phyloP scores from a whole-genome alignment of 495 filamentous ascomycete genomes.

The Penicillium alfredii region DNA sequence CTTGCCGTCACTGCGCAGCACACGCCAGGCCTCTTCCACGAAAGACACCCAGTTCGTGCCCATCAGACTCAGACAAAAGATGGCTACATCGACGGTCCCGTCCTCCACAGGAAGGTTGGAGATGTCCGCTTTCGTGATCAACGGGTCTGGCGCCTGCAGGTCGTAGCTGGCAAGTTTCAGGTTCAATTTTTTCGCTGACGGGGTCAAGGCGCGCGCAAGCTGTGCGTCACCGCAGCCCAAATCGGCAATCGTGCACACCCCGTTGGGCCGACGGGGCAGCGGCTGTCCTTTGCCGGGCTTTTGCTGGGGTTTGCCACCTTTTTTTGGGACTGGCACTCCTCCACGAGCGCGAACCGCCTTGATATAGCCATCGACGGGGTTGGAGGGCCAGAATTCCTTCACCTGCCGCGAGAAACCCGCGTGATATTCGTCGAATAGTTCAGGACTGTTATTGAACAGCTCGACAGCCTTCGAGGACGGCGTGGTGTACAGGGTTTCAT shows the following conservation, averaged over 20 bases:
- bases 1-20: slow-evolving; percentile 70
- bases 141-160: slow-evolving; percentile 55
- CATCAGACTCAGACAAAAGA: slow-evolving; percentile 97
- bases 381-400: slow-evolving; percentile 83
- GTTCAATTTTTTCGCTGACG: slow-evolving; percentile 53
- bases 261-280: slow-evolving; percentile 47
- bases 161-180: slow-evolving; percentile 65
- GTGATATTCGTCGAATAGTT: slow-evolving; percentile 92
- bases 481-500: slow-evolving; percentile 91
- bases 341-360: slow-evolving; percentile 55
- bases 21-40: slow-evolving; percentile 86
- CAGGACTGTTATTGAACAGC: slow-evolving; percentile 73
- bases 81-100: slow-evolving; percentile 69
- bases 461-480: slow-evolving; percentile 71
- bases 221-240: slow-evolving; percentile 74
- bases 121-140: slow-evolving; percentile 84
- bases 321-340: slow-evolving; percentile 31
- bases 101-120: slow-evolving; percentile 70
- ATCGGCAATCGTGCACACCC: slow-evolving; percentile 75
- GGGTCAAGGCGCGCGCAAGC: slow-evolving; percentile 56
- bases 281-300: slow-evolving; percentile 27
- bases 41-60: slow-evolving; percentile 97
- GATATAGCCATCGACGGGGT: slow-evolving; percentile 84
- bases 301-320: slow-evolving; percentile 30
- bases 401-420: slow-evolving; percentile 92